Conservation (phyloP, 2,329 filamentous ascomycete genomes). For the Xylaria sp. region DNA sequence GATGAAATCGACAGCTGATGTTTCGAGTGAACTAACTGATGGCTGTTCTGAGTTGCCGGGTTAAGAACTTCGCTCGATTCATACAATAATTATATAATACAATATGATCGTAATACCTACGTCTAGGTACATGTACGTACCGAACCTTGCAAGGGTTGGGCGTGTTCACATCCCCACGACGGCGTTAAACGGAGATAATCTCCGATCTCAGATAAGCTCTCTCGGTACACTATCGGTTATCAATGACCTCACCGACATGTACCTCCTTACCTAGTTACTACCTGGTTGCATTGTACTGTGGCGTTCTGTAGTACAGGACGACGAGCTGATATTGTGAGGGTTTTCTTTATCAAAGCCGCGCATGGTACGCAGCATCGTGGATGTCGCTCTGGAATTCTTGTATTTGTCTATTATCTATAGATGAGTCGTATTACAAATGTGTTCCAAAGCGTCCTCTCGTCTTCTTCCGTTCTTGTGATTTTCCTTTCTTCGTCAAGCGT, state of each 20-base stretch:
- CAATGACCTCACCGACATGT: slow-evolving; percentile 3
- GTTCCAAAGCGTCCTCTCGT: slow-evolving; percentile 1
- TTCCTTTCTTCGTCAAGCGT: slow-evolving; percentile 1
- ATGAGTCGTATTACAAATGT: slow-evolving; percentile 9
- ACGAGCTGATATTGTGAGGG: not conserved
- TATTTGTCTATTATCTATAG: not conserved
- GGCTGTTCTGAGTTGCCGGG: not conserved
- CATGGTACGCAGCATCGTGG: not conserved
- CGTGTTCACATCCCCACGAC: too few species aligned
- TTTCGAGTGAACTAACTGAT: not conserved
- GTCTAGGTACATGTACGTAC: too few species aligned
- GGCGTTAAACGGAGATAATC: not conserved
- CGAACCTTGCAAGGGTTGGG: too few species aligned
- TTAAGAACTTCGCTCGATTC: not conserved
- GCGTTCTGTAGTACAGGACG: too few species aligned
- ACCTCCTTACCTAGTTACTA: slow-evolving; percentile 4
- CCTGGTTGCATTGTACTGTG: too few species aligned
- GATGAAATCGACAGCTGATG: not conserved
- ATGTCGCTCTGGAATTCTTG: not conserved
- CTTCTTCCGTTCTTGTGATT: slow-evolving; percentile 12
- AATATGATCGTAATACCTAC: too few species aligned
- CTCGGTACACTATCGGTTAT: slow-evolving; percentile 10
- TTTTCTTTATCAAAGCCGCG: not conserved
- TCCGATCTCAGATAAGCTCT: slow-evolving; percentile 17
- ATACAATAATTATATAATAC: not conserved